Evolutionary conservation across 768 basidiomycete genomes (phyloP).

Genomic region (Leccinum subtestaceum): DNA sequence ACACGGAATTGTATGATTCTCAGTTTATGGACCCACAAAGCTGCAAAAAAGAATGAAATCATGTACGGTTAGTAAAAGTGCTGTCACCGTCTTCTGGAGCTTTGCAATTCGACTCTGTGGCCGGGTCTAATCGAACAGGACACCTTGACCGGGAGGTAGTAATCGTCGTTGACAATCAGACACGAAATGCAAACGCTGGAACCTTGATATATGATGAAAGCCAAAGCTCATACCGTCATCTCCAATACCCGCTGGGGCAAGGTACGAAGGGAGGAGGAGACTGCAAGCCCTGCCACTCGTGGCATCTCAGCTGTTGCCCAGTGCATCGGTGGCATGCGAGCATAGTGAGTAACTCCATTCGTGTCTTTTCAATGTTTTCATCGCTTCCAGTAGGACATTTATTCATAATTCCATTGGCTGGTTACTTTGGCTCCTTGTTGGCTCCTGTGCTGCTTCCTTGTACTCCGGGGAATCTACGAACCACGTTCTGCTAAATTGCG

Average conservation of each 20-base stretch:
- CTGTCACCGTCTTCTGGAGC: background rate
- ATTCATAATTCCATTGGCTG: rapidly evolving
- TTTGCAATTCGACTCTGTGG: background rate
- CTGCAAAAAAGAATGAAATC: background rate
- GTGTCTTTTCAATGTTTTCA: too few relatives aligned
- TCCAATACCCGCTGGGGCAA: background rate
- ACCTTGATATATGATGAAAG: too few relatives aligned
- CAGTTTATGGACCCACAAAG: background rate
- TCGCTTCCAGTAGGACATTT: too few relatives aligned
- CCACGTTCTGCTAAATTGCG: too few relatives aligned
- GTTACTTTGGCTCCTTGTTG: too few relatives aligned
- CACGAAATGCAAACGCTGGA: too few relatives aligned
- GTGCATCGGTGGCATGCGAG: too few relatives aligned
- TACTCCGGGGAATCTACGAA: too few relatives aligned
- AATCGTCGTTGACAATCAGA: too few relatives aligned
- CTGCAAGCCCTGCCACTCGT: background rate
- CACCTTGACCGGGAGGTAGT: background rate
- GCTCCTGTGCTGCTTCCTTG: too few relatives aligned
- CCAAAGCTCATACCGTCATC: too few relatives aligned
- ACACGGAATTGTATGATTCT: background rate
- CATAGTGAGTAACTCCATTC: too few relatives aligned
- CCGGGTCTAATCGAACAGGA: background rate
- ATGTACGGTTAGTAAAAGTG: background rate
- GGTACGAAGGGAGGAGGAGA: background rate
- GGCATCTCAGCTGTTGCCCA: background rate